A percentile compares a stretch with the other conserved stretches of the same genome.
Conservation (phyloP, 805 yeast genomes). For the Starmera quercuum region DNA sequence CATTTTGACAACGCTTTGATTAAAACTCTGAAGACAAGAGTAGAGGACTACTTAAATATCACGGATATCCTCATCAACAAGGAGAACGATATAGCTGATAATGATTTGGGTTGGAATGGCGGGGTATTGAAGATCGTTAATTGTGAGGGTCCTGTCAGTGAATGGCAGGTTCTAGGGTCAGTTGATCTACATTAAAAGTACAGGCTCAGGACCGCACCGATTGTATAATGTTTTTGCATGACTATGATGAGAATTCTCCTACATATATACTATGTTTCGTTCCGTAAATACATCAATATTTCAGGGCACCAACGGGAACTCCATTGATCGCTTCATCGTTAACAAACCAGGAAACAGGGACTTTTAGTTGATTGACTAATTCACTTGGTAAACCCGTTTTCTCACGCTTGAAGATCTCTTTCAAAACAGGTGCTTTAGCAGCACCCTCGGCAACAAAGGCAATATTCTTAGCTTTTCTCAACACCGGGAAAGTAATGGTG, state of each 20-base stretch:
- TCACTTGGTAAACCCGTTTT: slow-evolving; percentile 57
- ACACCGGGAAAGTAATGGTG: slow-evolving; percentile 76
- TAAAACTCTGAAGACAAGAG: slow-evolving; percentile 54
- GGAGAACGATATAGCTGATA: slow-evolving; percentile 15
- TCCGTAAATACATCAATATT: slow-evolving; percentile 6
- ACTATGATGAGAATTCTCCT: neutral
- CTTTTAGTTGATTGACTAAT: slow-evolving; percentile 54
- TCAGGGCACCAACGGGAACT: slow-evolving; percentile 28
- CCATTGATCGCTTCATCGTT: slow-evolving; percentile 70
- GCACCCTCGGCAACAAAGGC: slow-evolving; percentile 89
- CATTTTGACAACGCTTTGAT: slow-evolving; percentile 63
- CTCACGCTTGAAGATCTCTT: slow-evolving; percentile 55
- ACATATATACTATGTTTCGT: neutral
- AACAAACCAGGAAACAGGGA: slow-evolving; percentile 75
- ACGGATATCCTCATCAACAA: slow-evolving; percentile 7
- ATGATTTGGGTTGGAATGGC: slow-evolving; percentile 50
- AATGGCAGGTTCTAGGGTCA: slow-evolving; percentile 59
- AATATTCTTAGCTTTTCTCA: slow-evolving; percentile 39
- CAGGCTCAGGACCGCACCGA: neutral
- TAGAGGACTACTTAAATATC: slow-evolving; percentile 53
- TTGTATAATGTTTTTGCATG: neutral
- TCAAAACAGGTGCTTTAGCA: slow-evolving; percentile 67
- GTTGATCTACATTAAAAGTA: slow-evolving; percentile 26
- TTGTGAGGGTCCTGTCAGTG: slow-evolving; percentile 64
- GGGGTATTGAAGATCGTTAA: slow-evolving; percentile 54